phyloP scores from a whole-genome alignment of 176 grass and related monocot species.

The Eleusine coracana region DNA sequence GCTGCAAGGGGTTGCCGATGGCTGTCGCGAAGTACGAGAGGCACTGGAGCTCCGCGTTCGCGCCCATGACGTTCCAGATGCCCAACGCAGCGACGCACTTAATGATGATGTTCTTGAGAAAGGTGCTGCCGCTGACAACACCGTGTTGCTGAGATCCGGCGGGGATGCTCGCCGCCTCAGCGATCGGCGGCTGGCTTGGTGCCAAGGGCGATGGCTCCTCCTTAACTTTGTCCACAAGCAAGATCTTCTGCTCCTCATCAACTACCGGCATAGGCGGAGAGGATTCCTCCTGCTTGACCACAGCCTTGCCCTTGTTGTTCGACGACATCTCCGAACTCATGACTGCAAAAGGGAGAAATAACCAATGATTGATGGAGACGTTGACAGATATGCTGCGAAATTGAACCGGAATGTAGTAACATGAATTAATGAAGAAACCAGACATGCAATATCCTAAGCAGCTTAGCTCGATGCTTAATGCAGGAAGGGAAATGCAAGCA shows the following conservation, averaged over 20 bases:
- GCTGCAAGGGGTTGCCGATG: constrained; percentile 58
- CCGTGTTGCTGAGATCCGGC: neutral
- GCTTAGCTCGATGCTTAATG: too few relatives aligned
- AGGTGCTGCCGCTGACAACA: neutral
- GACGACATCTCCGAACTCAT: neutral
- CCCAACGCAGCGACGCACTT: constrained; percentile 44
- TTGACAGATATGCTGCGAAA: neutral
- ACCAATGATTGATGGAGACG: neutral
- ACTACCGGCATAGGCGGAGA: too few relatives aligned
- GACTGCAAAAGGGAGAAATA: neutral
- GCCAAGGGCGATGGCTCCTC: neutral
- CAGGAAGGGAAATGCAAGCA: too few relatives aligned
- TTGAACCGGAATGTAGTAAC: neutral
- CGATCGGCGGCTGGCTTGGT: neutral
- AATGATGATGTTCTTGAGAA: neutral
- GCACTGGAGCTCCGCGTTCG: constrained; percentile 21
- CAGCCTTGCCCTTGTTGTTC: neutral
- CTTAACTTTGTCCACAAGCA: neutral
- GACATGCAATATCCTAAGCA: neutral
- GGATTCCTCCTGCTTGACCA: neutral
- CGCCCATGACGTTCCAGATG: neutral
- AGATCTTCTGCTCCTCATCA: too few relatives aligned
- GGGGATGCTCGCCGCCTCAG: neutral
- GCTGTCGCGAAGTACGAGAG: constrained; percentile 39
- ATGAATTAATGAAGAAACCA: neutral